Evolutionary conservation across 306 rosid genomes (phyloP), one percentile per base, ranked within the genome.

Genomic region (Malus sylvestris): DNA sequence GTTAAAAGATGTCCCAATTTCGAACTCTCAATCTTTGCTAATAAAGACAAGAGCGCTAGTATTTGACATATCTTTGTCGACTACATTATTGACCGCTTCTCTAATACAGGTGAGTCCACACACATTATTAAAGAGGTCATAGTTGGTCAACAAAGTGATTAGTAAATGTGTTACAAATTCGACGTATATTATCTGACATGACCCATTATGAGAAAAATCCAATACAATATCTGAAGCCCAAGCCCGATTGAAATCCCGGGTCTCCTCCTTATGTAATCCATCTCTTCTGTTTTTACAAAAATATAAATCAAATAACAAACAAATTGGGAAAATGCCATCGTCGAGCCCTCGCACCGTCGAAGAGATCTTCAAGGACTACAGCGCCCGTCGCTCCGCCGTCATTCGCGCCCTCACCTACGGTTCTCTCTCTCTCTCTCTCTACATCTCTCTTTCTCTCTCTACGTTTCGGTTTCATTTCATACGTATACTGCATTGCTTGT

Each of bases 291-390:
- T 66, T 66, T 35, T 4, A 11, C 7, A 19, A 35, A 66, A 66
- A 66, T 66, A 66, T 66, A 66, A 19, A 35, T 66, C 70, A 66
- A 19, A 66, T 66, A 7, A 35, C 15, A 66, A 33, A 66, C 46
- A 66, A 49, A 4, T 66, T 79, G 29, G 52, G 53, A 16, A 49
- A 74, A 74, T 74, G 78, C 78, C 78, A 27, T 62, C 83, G 59
- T 52, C 82, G 29, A 83, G 83, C 74, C 87, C 88, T 78, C 84
- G 86, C 69, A 25, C 87, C 66, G 90, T 87, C 19, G 91, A 89
- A 74, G 91, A 83, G 38, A 89, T 87, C 86, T 89, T 85, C 86
- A 87, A 84, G 82, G 93, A 87, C 83, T 89, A 75, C 83, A 73
- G 75, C 66, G 89, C 90, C 68, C 87, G 93, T 38, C 84, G 86